phyloP scores from a whole-genome alignment of 2,329 filamentous ascomycete genomes.

The Pestalotiopsis sp. region DNA sequence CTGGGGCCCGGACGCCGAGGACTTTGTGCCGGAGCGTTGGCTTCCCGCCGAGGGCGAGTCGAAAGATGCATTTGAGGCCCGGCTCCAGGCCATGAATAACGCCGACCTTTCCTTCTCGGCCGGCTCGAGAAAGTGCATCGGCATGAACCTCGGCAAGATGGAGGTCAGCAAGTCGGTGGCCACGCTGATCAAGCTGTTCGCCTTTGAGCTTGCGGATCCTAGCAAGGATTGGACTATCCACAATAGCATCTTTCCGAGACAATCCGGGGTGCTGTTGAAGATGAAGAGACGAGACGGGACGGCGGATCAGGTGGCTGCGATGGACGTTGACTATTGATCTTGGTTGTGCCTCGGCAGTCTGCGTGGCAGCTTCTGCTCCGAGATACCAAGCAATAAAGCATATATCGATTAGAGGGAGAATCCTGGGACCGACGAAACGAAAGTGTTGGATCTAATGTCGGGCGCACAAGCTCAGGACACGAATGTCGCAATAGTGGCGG shows the following conservation, averaged over 20 bases:
- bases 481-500: too few species aligned
- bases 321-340: not conserved
- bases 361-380: too few species aligned
- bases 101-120: constrained; percentile 23
- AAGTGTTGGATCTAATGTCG: too few species aligned
- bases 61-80: constrained; percentile 32
- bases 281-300: not conserved
- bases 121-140: constrained; percentile 12
- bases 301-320: not conserved
- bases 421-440: too few species aligned
- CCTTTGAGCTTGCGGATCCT: constrained; percentile 21
- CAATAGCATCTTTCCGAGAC: constrained; percentile 11
- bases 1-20: constrained; percentile 41
- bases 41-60: constrained; percentile 31
- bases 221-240: constrained; percentile 5
- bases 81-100: constrained; percentile 55
- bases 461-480: too few species aligned
- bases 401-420: too few species aligned
- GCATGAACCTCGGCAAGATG: constrained; percentile 26
- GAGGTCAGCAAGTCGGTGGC: constrained; percentile 34
- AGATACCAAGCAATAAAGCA: too few species aligned
- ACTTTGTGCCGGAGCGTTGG: constrained; percentile 45
- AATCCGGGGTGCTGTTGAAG: not conserved
- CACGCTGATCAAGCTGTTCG: constrained; percentile 40
- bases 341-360: not conserved